A percentile compares a stretch with the other conserved stretches of the same genome.
phyloP scores from a whole-genome alignment of 768 basidiomycete species.

The Lentinus tigrinus region DNA sequence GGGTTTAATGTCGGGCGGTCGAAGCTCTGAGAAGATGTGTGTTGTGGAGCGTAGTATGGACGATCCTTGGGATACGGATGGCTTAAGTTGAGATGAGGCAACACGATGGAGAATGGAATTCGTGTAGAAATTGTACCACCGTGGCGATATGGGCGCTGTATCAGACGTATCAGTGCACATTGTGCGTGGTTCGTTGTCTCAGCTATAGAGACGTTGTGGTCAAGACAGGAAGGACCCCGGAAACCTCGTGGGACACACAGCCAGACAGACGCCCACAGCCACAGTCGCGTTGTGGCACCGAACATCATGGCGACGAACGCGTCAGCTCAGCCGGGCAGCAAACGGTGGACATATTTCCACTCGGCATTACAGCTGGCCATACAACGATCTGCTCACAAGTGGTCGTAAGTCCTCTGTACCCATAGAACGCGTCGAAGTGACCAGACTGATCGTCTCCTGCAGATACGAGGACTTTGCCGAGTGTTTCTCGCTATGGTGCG shows the following conservation, averaged over 20 bases:
- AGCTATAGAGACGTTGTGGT: too few relatives aligned
- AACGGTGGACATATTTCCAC: slow-evolving; percentile 52
- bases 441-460: not conserved
- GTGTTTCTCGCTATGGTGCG: slow-evolving; percentile 39
- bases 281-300: not conserved
- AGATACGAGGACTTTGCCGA: slow-evolving; percentile 49
- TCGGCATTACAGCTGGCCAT: slow-evolving; percentile 53
- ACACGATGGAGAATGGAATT: too few relatives aligned
- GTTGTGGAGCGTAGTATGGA: too few relatives aligned
- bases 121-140: too few relatives aligned
- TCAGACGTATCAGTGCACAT: too few relatives aligned
- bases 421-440: not conserved
- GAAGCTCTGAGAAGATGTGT: slow-evolving; percentile 9
- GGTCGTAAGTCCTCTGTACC: slow-evolving; percentile 41
- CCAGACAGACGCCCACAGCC: not conserved
- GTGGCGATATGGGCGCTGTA: too few relatives aligned
- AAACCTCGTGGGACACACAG: too few relatives aligned
- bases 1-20: slow-evolving; percentile 4
- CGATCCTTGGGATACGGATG: too few relatives aligned
- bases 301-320: slow-evolving; percentile 28
- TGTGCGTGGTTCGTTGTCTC: too few relatives aligned
- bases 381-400: slow-evolving; percentile 50
- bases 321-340: slow-evolving; percentile 32
- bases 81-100: too few relatives aligned
- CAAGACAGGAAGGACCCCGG: too few relatives aligned